These are phyloP conservation scores for Boletus reticulatus DNA, from an alignment of 768 basidiomycete species.

Conservation along the genomic window DNA sequence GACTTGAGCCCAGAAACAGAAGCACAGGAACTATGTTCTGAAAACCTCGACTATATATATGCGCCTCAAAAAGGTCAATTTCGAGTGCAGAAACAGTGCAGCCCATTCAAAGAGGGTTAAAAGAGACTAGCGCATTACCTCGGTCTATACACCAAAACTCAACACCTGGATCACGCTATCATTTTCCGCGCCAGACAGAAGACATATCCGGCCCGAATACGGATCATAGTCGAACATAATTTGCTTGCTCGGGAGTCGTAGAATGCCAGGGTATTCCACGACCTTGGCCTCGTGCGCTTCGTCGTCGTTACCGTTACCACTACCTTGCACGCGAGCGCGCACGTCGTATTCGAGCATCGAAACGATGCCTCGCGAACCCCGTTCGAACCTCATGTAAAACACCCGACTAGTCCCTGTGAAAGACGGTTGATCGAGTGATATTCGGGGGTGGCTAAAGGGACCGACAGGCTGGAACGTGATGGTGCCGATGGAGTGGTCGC, in stretches of 20 bases:
- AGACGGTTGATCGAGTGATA: background rate
- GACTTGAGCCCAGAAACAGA: no score
- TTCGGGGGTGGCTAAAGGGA: no score
- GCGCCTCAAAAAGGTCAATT: no score
- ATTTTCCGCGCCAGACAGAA: background rate
- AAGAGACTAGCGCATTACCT: background rate
- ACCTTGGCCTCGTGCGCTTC: background rate
- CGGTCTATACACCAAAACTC: slow-evolving; percentile 9
- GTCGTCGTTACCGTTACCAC: background rate
- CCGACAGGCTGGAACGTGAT: slow-evolving; percentile 5
- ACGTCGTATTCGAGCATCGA: slow-evolving; percentile 15
- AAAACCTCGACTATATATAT: no score
- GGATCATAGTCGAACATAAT: slow-evolving; percentile 19
- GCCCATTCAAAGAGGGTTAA: no score
- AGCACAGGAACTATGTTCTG: no score
- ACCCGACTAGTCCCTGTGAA: slow-evolving; percentile 14
- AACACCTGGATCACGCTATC: slow-evolving; percentile 9
- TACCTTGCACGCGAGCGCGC: background rate
- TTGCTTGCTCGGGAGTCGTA: background rate
- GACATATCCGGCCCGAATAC: slow-evolving; percentile 18
- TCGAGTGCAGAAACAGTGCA: no score
- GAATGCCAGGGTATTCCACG: slow-evolving; percentile 3
- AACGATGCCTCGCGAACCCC: background rate
- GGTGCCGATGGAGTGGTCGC: background rate
- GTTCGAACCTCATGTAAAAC: background rate